Evolutionary conservation across 148 eudicot genomes (phyloP), one percentile per base, ranked within the genome.

Genomic region (Polygonum aviculare): DNA sequence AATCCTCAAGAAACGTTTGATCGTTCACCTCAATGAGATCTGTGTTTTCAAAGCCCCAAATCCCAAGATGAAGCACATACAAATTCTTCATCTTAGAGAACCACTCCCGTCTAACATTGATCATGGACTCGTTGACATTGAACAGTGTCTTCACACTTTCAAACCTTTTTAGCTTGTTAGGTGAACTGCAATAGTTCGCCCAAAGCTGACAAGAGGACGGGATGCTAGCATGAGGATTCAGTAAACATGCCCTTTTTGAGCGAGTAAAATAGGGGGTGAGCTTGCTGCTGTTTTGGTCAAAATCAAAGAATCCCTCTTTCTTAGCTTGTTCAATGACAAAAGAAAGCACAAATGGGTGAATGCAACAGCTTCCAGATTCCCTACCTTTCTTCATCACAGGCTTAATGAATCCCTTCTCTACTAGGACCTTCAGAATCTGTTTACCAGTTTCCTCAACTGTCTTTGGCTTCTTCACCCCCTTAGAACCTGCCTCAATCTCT

Each of bases 21-120:
- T 83, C 79, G 21, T 80, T 80, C 12, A 84, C 73, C 40, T 88
- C 92, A 41, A 85, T 78, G 77, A 81, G 88, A n/a, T 86, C 75
- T 1, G 41, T 48, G 15, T 54, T 63, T 6, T 33, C 33, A n/a
- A 33, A 69, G 55, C 79, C 78, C 90, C 92, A 88, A 36, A 85
- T 81, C 55, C 92, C 92, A 36, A 88, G 69, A 76, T 77, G 79
- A 33, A 88, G 81, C 22, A 86, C 72, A 48, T 79, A 63, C n/a
- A 85, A 36, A 70, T 79, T 75, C 77, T 21, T 81, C 90, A 86
- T 86, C 51, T 75, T 82, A 0, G 35, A 36, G 9, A 85, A 57
- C 83, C 79, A 85, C 6, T 85, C 84, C 0, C n/a, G 71, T 57
- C 44, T 51, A 21, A 86, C 62, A 12, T 81, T 80, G 2, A 86